Conservation (phyloP, 129 eudicot species). For the Helianthus tuberosus region DNA sequence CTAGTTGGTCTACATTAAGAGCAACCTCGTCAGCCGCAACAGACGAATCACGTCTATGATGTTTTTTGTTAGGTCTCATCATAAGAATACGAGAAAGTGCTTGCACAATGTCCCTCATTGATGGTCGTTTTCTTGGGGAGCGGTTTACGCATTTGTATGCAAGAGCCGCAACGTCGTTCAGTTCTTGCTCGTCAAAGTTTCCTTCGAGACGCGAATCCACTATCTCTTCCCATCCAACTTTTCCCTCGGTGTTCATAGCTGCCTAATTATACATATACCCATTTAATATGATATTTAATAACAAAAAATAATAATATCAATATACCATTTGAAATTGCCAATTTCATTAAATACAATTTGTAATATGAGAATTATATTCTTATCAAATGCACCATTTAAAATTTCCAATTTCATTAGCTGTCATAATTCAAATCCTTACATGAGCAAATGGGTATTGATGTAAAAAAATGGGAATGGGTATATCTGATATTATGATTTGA, state of each 20-base stretch:
- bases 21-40: slow-evolving; percentile 57
- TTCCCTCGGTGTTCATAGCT: slow-evolving; percentile 81
- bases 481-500: neutral
- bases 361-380: no score
- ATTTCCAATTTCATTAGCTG: no score
- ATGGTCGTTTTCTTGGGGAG: slow-evolving; percentile 69
- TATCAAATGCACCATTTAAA: no score
- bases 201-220: slow-evolving; percentile 87
- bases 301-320: no score
- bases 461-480: no score
- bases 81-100: slow-evolving; percentile 60
- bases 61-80: slow-evolving; percentile 52
- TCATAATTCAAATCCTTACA: no score
- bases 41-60: slow-evolving; percentile 46
- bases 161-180: slow-evolving; percentile 73
- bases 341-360: no score
- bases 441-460: no score
- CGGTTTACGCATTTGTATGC: slow-evolving; percentile 85
- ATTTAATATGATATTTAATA: neutral
- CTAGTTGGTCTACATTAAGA: slow-evolving; percentile 56
- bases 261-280: slow-evolving; percentile 49
- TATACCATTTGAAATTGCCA: no score
- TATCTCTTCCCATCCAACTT: slow-evolving; percentile 93
- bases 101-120: slow-evolving; percentile 89
- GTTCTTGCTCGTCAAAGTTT: slow-evolving; percentile 65